Evolutionary conservation across 2,329 filamentous ascomycete genomes (phyloP), one percentile per base, ranked within the genome.

Genomic region (Pseudogymnoascus sp.): DNA sequence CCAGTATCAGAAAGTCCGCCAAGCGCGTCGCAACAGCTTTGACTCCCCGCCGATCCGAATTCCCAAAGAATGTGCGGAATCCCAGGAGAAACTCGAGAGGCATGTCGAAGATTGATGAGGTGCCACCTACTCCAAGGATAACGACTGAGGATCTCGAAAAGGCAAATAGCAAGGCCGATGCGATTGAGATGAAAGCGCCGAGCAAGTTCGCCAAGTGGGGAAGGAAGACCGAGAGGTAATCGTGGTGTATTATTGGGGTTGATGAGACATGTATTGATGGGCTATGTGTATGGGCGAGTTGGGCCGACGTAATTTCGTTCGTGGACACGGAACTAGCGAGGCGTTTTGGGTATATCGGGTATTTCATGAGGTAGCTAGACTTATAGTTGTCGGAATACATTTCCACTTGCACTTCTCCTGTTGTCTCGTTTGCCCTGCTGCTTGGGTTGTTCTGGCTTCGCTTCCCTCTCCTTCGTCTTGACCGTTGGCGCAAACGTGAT

Each of bases 331-430:
- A 28, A 53, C 47, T 53, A 53, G 47, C 28, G 33, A 53, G 47
- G 47, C 47, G 47, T 25, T 53, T 53, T 53, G 57, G 57, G 59
- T 61, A 61, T 57, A 61, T 30, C 53, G 41, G 43, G 65, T 70
- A 69, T 65, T 62, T 66, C 66, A 65, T 67, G 61, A 61, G 39
- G 59, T 65, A 61, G 60, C 50, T 60, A 64, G 64, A 63, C 38
- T 69, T 76, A 87, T 78, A 90, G 80, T 69, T 79, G 81, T 71
- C 87, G 82, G 72, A 91, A 89, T 39, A 85, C 85, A 74, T 93
- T 92, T 59, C 81, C 82, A 74, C 88, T 91, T 58, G 89, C 89
- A 73, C 87, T 91, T 68, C 89, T 78, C 68, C 89, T 82, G 28
- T 71, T 71, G 33, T 72, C 71, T 22, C 70, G 67, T 64, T 70